phyloP scores from a whole-genome alignment of 192 early-diverging fungal species.

The Phlyctochytrium planicorne region DNA sequence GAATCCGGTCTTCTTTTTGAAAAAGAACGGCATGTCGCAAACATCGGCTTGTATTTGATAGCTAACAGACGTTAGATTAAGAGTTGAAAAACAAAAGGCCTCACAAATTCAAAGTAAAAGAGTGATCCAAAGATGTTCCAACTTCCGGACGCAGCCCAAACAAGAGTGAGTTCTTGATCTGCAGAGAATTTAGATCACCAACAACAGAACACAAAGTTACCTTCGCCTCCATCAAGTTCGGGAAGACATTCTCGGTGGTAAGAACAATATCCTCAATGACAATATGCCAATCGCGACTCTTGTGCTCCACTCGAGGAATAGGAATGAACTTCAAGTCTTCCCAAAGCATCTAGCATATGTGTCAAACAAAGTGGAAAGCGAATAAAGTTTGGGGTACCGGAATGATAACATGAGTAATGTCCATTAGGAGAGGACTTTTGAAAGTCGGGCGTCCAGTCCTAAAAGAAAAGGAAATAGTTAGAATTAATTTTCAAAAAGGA shows the following conservation, averaged over 20 bases:
- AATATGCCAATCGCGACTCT: conserved; percentile 31
- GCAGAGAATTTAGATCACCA: background rate
- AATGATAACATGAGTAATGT: conserved; percentile 32
- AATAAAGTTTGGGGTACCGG: conserved; percentile 10
- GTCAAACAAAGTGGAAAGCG: background rate
- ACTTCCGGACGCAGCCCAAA: conserved; percentile 18
- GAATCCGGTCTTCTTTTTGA: conserved; percentile 56
- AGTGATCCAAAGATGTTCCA: conserved; percentile 12
- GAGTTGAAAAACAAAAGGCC: conserved; percentile 8
- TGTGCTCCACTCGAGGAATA: conserved; percentile 45
- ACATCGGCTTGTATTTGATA: conserved; percentile 50
- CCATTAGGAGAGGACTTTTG: conserved; percentile 30
- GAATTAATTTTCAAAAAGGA: conserved; percentile 3
- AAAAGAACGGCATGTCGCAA: conserved; percentile 58
- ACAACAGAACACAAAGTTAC: conserved; percentile 11
- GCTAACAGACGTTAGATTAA: background rate
- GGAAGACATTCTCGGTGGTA: conserved; percentile 40
- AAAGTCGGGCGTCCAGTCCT: conserved; percentile 30
- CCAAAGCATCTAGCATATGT: conserved; percentile 26
- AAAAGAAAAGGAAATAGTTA: background rate
- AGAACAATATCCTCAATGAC: conserved; percentile 40
- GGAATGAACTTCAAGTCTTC: conserved; percentile 44
- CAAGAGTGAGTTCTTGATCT: conserved; percentile 29
- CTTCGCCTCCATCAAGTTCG: conserved; percentile 36
- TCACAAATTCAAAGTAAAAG: conserved; percentile 26